Conservation (phyloP, 495 filamentous ascomycete genomes). For the Neurospora africana region DNA sequence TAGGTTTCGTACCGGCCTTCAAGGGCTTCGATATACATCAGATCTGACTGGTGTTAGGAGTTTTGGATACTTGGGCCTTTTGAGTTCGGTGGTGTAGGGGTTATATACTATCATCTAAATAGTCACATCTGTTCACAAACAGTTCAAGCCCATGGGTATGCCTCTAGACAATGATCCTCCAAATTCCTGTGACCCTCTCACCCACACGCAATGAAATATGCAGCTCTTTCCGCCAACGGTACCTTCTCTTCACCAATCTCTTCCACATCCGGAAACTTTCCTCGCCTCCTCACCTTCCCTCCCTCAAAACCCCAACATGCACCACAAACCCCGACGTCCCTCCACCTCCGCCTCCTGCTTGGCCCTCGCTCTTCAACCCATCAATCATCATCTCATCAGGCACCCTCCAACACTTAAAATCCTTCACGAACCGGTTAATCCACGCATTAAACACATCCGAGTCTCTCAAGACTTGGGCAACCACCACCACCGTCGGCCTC, state of each 20-base stretch:
- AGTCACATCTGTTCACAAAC: too few species aligned
- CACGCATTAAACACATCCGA: conserved; percentile 77
- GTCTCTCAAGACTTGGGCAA: conserved; percentile 79
- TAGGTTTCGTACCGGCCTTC: background rate
- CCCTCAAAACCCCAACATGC: conserved; percentile 50
- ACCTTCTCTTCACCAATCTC: too few species aligned
- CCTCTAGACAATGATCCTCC: too few species aligned
- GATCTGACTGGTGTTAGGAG: too few species aligned
- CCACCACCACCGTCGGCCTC: conserved; percentile 24
- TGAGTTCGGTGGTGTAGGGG: too few species aligned
- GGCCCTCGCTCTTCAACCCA: conserved; percentile 33
- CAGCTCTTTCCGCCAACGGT: too few species aligned
- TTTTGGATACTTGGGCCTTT: too few species aligned
- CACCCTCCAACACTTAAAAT: conserved; percentile 71
- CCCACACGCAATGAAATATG: too few species aligned
- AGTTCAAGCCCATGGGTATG: too few species aligned
- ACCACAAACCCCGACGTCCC: conserved; percentile 53
- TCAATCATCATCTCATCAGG: conserved; percentile 43
- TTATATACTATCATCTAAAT: too few species aligned
- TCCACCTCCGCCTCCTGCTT: background rate
- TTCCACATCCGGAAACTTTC: too few species aligned
- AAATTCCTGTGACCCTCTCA: too few species aligned
- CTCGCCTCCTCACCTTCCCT: background rate
- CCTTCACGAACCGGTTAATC: conserved; percentile 52
- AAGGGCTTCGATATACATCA: background rate